phyloP scores from a whole-genome alignment of 2,329 filamentous ascomycete species.

The Trichoderma afroharzianum region DNA sequence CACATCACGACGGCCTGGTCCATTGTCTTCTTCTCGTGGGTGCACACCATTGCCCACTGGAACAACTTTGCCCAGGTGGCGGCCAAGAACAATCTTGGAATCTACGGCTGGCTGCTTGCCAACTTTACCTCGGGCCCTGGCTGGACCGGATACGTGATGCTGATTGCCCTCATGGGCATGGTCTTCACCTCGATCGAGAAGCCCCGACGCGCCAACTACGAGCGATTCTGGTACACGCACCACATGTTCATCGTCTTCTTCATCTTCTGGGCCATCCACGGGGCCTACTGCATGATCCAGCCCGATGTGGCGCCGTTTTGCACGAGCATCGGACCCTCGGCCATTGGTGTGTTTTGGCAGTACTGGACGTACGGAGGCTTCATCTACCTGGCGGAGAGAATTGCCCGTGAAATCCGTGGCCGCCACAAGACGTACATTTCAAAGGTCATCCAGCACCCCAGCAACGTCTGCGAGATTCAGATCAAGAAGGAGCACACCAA shows the following conservation, averaged over 20 bases:
- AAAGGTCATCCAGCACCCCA: slow-evolving; percentile 85
- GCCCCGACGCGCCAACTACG: slow-evolving; percentile 75
- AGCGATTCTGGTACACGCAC: slow-evolving; percentile 88
- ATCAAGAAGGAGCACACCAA: slow-evolving; percentile 87
- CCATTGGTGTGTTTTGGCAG: slow-evolving; percentile 79
- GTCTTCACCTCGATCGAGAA: slow-evolving; percentile 74
- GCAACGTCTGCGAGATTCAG: slow-evolving; percentile 85
- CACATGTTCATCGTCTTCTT: slow-evolving; percentile 87
- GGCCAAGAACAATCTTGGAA: slow-evolving; percentile 69
- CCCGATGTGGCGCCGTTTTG: slow-evolving; percentile 78
- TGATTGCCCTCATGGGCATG: slow-evolving; percentile 74
- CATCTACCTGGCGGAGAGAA: slow-evolving; percentile 73
- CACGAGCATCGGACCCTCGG: slow-evolving; percentile 60
- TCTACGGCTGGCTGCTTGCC: slow-evolving; percentile 72
- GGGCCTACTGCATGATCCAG: slow-evolving; percentile 87
- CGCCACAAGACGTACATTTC: slow-evolving; percentile 82
- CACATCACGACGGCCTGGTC: slow-evolving; percentile 84
- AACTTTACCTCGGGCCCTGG: slow-evolving; percentile 78
- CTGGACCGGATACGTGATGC: slow-evolving; percentile 84
- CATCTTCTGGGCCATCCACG: slow-evolving; percentile 87
- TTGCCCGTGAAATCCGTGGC: slow-evolving; percentile 74
- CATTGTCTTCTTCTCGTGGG: slow-evolving; percentile 83
- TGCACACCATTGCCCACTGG: slow-evolving; percentile 83
- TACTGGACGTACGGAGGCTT: slow-evolving; percentile 86
- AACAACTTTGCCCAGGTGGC: slow-evolving; percentile 79